Percentiles rank a stretch among this genome's conserved stretches.
These are phyloP conservation scores for Lactarius evosmus DNA, from an alignment of 768 basidiomycete species.

Conservation along the genomic window DNA sequence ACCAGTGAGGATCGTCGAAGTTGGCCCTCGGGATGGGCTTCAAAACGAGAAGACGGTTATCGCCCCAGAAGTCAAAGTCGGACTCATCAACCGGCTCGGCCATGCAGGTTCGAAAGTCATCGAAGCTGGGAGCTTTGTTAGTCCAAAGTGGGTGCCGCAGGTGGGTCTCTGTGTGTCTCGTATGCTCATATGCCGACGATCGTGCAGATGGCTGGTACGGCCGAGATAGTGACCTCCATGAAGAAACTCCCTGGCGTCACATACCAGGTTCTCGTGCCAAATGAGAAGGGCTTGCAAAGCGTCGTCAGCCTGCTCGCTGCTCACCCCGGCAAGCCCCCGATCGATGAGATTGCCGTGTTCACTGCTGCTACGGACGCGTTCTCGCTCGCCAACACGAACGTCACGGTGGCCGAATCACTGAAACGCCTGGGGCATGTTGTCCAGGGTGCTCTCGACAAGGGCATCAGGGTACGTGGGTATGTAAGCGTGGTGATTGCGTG, in stretches of 20 bases:
- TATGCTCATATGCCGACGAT: neutral
- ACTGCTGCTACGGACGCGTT: slow-evolving; percentile 87
- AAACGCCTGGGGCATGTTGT: slow-evolving; percentile 60
- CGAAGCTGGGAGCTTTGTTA: slow-evolving; percentile 88
- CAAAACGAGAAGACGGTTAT: slow-evolving; percentile 83
- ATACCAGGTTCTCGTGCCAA: slow-evolving; percentile 81
- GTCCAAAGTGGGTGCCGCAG: slow-evolving; percentile 93
- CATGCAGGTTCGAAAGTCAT: slow-evolving; percentile 65
- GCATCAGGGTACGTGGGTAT: slow-evolving; percentile 77
- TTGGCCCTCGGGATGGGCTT: slow-evolving; percentile 87
- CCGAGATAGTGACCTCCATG: slow-evolving; percentile 63
- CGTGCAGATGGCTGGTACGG: slow-evolving; percentile 80
- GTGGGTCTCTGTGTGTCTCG: slow-evolving; percentile 41
- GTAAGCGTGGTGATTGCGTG: slow-evolving; percentile 81
- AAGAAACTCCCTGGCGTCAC: slow-evolving; percentile 52
- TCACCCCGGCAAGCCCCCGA: slow-evolving; percentile 43
- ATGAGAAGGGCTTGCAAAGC: slow-evolving; percentile 69
- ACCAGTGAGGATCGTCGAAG: slow-evolving; percentile 74
- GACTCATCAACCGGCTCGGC: slow-evolving; percentile 73
- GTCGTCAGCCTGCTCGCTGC: slow-evolving; percentile 55
- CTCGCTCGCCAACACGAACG: slow-evolving; percentile 81
- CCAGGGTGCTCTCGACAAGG: slow-evolving; percentile 52
- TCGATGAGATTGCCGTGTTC: slow-evolving; percentile 87
- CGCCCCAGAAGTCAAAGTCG: slow-evolving; percentile 69
- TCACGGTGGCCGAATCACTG: slow-evolving; percentile 67